These are phyloP conservation scores for Colletotrichum chlorophyti DNA, from an alignment of 2,329 filamentous ascomycete genomes.

Conservation along the genomic window DNA sequence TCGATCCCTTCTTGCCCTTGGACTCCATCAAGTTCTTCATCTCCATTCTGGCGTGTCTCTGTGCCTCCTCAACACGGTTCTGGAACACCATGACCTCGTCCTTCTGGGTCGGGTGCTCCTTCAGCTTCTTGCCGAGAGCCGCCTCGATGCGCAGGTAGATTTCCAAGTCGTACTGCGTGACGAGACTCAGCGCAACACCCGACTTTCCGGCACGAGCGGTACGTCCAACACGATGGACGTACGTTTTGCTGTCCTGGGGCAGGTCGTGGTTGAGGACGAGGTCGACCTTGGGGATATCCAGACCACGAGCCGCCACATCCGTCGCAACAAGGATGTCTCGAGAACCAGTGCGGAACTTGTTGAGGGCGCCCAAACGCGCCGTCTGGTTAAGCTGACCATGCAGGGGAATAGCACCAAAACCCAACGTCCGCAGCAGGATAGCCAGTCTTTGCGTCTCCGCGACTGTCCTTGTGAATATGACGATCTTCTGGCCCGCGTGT, in stretches of 20 bases:
- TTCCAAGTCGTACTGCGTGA: constrained; percentile 88
- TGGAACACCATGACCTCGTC: constrained; percentile 88
- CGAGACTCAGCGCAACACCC: constrained; percentile 79
- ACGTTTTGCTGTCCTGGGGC: constrained; percentile 85
- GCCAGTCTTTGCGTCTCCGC: constrained; percentile 88
- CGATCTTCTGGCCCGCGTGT: constrained; percentile 82
- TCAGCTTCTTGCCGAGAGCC: constrained; percentile 78
- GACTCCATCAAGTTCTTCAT: constrained; percentile 83
- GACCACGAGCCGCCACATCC: constrained; percentile 89
- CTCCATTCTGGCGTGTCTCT: constrained; percentile 78
- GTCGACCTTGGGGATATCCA: constrained; percentile 93
- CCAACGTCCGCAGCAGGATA: constrained; percentile 81
- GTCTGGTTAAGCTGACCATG: constrained; percentile 93
- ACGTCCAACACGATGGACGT: constrained; percentile 87
- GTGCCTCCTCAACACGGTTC: constrained; percentile 80
- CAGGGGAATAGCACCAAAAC: constrained; percentile 89
- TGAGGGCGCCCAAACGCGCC: constrained; percentile 82
- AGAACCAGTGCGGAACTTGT: constrained; percentile 85
- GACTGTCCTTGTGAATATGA: constrained; percentile 92
- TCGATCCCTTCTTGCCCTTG: constrained; percentile 61
- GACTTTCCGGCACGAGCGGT: constrained; percentile 88
- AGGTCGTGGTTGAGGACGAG: constrained; percentile 87
- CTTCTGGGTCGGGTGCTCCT: constrained; percentile 73
- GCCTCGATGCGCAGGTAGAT: constrained; percentile 83
- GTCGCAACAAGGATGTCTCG: constrained; percentile 90